phyloP scores from a whole-genome alignment of 2,329 filamentous ascomycete species.

The Phoma herbarum region DNA sequence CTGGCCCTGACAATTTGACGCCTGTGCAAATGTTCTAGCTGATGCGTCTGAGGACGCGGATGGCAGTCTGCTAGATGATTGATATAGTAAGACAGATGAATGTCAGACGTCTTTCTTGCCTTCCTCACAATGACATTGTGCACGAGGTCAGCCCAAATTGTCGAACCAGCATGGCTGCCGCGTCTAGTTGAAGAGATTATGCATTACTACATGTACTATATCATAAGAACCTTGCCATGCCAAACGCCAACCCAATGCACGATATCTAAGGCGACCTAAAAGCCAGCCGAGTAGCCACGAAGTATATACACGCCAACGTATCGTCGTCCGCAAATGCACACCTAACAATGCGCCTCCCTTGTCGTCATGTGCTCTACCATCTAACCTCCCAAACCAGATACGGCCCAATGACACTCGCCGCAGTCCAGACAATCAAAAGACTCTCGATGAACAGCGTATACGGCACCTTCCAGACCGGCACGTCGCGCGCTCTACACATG shows the following conservation, averaged over 20 bases:
- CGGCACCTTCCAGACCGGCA: conserved; percentile 52
- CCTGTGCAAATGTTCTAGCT: no score
- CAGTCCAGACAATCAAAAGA: conserved; percentile 78
- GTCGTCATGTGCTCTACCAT: conserved; percentile 24
- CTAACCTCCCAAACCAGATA: conserved; percentile 76
- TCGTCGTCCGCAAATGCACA: conserved; percentile 6
- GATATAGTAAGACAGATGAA: no score
- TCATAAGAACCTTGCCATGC: background rate
- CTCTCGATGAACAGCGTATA: conserved; percentile 69
- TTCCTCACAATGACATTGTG: no score
- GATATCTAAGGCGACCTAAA: conserved; percentile 4
- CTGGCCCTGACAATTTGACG: no score
- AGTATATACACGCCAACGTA: conserved; percentile 14
- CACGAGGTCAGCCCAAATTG: no score
- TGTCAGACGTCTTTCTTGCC: no score
- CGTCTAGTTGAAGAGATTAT: conserved; percentile 5
- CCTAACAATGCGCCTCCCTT: background rate
- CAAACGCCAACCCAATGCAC: conserved; percentile 1
- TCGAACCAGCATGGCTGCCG: no score
- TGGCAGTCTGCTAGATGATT: no score
- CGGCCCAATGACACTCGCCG: conserved; percentile 82
- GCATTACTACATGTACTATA: conserved; percentile 3
- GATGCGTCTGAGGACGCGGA: no score
- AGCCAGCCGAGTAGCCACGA: background rate
- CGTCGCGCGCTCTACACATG: conserved; percentile 69